Evolutionary conservation across 306 rosid genomes (phyloP), one percentile per base, ranked within the genome.

Genomic region (Prunus fruticosa): DNA sequence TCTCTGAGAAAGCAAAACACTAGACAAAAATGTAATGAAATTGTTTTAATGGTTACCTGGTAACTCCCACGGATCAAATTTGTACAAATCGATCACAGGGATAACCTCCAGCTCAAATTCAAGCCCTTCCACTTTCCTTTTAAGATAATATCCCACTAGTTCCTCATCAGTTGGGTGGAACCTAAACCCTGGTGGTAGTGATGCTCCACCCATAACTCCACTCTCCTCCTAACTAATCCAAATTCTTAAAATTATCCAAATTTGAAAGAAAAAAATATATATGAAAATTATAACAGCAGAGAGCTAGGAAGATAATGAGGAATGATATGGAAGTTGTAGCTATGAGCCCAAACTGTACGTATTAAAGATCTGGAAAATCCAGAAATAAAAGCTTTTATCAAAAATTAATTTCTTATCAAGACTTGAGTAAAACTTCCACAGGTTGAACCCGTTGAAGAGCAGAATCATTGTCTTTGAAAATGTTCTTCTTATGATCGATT

Each of bases 91-190:
- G 78, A 93, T 83, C 13, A 85, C 96, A 0, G 96, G 98, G 49
- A 93, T 89, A 41, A 93, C 97, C 83, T 93, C 98, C 52, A 93
- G 97, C 84, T 93, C 98, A 72, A 93, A 88, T 78, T 89, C 81
- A 34, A 89, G 96, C 16, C 93, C 90, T 49, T 89, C 89, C 43
- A 91, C 90, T 74, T 93, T 93, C 72, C 98, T 91, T 71, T 82
- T 84, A 11, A 93, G 89, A 83, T 93, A 93, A 78, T 93, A 93
- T 49, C 90, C 96, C 57, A 93, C 86, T 78, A 93, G 46, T 74
- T 93, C 98, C 71, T 87, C 97, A 77, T 93, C 98, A 8, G 96
- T 93, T 32, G 98, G 98, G 74, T 91, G 97, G 78, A 93, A 93
- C 3, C 98, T 82, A 56, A 93, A 93, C 57, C 96, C 98, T 0